These are phyloP conservation scores for Zygnema circumcarinatum DNA, from an alignment of 139 green algal species.

Conservation along the genomic window DNA sequence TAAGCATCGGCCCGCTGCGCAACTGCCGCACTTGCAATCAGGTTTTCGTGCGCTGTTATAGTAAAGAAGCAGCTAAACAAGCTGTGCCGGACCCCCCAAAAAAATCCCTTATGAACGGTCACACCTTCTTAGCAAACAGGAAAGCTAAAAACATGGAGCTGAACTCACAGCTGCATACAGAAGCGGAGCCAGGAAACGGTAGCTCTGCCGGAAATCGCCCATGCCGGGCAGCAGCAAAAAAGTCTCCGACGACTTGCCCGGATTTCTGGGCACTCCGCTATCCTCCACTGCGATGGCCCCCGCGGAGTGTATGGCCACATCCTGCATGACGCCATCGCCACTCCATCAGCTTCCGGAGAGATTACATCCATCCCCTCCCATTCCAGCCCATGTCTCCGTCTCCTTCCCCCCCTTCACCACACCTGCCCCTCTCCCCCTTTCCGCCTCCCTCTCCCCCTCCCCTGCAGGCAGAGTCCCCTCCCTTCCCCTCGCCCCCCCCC, in stretches of 20 bases:
- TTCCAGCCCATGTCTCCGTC: background rate
- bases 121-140: no score
- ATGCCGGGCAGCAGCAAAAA: background rate
- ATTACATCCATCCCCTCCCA: background rate
- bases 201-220: conserved; percentile 9
- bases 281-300: conserved; percentile 19
- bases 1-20: no score
- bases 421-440: background rate
- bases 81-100: no score
- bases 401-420: background rate
- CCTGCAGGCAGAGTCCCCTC: no score
- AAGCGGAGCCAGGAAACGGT: conserved; percentile 4
- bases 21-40: no score
- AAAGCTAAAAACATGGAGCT: no score
- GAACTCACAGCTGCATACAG: conserved; percentile 14
- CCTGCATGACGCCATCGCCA: background rate
- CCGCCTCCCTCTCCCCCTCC: background rate
- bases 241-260: background rate
- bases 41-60: no score
- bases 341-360: background rate
- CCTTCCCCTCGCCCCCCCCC: no score
- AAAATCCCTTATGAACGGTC: no score
- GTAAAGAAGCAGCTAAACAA: no score
- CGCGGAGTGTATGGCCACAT: conserved; percentile 11
- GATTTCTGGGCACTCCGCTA: background rate